Conservation (phyloP, 768 basidiomycete species). For the Rossbeevera mucosa region DNA sequence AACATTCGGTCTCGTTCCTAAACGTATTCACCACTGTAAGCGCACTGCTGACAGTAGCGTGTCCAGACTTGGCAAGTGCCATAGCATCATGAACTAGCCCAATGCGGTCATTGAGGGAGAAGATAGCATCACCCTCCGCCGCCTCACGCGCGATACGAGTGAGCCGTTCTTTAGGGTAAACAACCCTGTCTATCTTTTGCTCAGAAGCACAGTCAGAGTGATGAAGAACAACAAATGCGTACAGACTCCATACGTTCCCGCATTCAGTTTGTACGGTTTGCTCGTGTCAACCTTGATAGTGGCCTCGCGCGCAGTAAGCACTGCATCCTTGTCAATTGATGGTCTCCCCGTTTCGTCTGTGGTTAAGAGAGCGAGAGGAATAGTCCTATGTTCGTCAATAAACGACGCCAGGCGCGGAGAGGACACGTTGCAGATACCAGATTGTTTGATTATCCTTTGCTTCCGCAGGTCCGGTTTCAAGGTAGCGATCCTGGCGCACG, state of each 20-base stretch:
- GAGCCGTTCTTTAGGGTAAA: slow-evolving; percentile 79
- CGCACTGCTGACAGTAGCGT: slow-evolving; percentile 69
- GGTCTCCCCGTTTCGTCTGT: slow-evolving; percentile 55
- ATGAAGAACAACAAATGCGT: slow-evolving; percentile 29
- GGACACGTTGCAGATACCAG: slow-evolving; percentile 49
- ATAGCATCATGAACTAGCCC: slow-evolving; percentile 83
- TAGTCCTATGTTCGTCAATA: slow-evolving; percentile 46
- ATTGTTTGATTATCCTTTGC: slow-evolving; percentile 83
- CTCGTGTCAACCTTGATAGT: slow-evolving; percentile 67
- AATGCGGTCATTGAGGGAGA: slow-evolving; percentile 82
- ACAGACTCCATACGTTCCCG: slow-evolving; percentile 87
- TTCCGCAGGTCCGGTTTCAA: slow-evolving; percentile 76
- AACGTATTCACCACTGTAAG: slow-evolving; percentile 69
- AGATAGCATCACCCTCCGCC: slow-evolving; percentile 55
- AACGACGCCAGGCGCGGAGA: neutral
- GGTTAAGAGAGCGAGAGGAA: slow-evolving; percentile 74
- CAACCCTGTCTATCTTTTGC: slow-evolving; percentile 61
- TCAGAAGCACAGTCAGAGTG: neutral
- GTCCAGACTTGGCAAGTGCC: slow-evolving; percentile 77
- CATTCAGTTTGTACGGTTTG: slow-evolving; percentile 86
- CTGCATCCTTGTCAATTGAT: slow-evolving; percentile 51
- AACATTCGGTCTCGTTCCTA: slow-evolving; percentile 73
- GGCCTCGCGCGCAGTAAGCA: slow-evolving; percentile 68
- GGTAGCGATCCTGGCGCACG: slow-evolving; percentile 87
- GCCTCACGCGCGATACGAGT: slow-evolving; percentile 77